A percentile compares a stretch with the other conserved stretches of the same genome.
Evolutionary conservation across 129 eudicot species (phyloP).

Genomic region (Oenanthe sinensis): DNA sequence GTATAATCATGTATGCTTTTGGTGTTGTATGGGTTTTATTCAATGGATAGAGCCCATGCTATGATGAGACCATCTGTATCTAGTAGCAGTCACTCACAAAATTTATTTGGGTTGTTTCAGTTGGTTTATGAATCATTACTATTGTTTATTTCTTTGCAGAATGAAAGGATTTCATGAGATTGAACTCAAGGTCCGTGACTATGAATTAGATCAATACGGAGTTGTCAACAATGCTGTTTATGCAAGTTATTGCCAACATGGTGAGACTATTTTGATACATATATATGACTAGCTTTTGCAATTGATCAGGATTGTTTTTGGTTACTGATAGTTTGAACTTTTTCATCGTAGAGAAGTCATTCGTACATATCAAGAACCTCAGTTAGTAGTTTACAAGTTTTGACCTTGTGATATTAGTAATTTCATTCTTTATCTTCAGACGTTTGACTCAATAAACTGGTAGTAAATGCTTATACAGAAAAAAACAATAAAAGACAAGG

Average conservation of each 20-base stretch:
- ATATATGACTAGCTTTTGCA: not conserved
- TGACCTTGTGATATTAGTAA: not conserved
- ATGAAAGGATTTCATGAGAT: conserved; percentile 62
- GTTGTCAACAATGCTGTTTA: conserved; percentile 82
- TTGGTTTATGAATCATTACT: not conserved
- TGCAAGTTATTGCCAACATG: conserved; percentile 87
- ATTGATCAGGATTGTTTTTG: not conserved
- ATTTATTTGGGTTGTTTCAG: not conserved
- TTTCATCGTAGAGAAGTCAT: not conserved
- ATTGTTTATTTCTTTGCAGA: conserved; percentile 33
- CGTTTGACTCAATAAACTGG: not conserved
- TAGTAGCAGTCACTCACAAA: not conserved
- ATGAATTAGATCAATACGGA: conserved; percentile 89
- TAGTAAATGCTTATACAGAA: not conserved
- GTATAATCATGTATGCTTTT: not conserved
- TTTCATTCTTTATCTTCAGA: not conserved
- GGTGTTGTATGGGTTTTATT: not conserved
- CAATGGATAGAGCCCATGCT: not conserved
- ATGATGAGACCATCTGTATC: not conserved
- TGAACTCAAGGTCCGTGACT: conserved; percentile 77
- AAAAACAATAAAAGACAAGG: not conserved
- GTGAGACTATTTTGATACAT: conserved; percentile 28
- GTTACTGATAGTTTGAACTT: not conserved
- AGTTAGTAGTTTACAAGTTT: not conserved
- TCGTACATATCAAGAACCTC: not conserved